Evolutionary conservation across 192 early-diverging fungal genomes (phyloP).

Genomic region (Backusella tuberculispora): DNA sequence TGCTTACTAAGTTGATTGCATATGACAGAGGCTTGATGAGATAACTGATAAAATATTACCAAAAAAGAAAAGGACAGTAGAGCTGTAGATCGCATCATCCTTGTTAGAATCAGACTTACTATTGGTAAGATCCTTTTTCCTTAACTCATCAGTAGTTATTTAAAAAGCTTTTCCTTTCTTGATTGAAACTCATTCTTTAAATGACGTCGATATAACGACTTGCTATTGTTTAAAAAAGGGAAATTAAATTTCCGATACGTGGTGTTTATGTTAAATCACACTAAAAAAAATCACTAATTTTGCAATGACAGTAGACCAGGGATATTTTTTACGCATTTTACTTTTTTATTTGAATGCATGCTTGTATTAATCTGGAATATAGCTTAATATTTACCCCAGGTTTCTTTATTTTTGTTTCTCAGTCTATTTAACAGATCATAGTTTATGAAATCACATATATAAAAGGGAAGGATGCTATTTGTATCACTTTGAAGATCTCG

Average conservation of each 20-base stretch:
- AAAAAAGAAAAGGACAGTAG: not conserved
- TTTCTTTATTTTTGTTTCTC: not conserved
- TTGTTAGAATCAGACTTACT: not conserved
- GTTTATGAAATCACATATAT: not conserved
- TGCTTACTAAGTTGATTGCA: not conserved
- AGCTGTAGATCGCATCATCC: not conserved
- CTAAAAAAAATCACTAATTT: not conserved
- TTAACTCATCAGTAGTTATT: not conserved
- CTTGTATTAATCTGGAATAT: no score
- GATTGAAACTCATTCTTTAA: constrained; percentile 9
- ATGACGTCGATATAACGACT: constrained; percentile 5
- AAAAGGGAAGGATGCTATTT: not conserved
- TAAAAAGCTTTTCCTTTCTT: not conserved
- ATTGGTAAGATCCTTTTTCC: not conserved
- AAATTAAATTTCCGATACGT: constrained; percentile 3
- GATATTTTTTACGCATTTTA: not conserved
- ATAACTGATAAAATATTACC: not conserved
- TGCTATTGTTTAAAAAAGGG: not conserved
- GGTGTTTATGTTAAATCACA: not conserved
- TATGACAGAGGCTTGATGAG: not conserved
- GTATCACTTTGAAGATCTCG: not conserved
- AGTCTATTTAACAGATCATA: not conserved
- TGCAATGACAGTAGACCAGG: not conserved
- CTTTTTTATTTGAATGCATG: not conserved
- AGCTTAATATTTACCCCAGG: not conserved